phyloP scores from a whole-genome alignment of 768 basidiomycete species.

The Russula abietina region DNA sequence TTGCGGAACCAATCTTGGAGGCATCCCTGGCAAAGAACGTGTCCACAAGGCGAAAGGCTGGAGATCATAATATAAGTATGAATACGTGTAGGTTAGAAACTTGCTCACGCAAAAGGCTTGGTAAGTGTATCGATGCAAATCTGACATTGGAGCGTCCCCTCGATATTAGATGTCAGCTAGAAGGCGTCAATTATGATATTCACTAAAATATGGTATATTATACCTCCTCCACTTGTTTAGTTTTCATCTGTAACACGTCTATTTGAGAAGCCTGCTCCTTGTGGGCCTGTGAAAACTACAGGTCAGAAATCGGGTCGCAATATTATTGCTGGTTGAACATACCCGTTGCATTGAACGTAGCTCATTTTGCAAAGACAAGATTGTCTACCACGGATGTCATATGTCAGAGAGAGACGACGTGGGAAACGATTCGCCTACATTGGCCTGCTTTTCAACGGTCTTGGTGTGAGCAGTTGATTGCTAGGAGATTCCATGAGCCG shows the following conservation, averaged over 20 bases:
- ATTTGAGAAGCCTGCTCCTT: slow-evolving; percentile 44
- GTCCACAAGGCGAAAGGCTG: slow-evolving; percentile 71
- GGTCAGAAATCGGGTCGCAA: not conserved
- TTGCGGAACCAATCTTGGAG: slow-evolving; percentile 75
- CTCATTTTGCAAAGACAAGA: slow-evolving; percentile 48
- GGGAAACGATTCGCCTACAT: slow-evolving; percentile 32
- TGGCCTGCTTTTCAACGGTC: slow-evolving; percentile 46
- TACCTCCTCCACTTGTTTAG: slow-evolving; percentile 55
- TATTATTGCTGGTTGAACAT: slow-evolving; percentile 1
- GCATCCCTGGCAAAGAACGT: slow-evolving; percentile 66
- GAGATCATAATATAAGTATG: slow-evolving; percentile 17
- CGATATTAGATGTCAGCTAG: slow-evolving; percentile 51
- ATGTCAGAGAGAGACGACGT: not conserved
- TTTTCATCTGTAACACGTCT: slow-evolving; percentile 40
- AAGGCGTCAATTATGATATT: not conserved
- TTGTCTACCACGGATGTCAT: slow-evolving; percentile 34
- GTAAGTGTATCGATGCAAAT: slow-evolving; percentile 68
- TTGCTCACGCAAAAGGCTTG: slow-evolving; percentile 60
- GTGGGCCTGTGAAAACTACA: slow-evolving; percentile 32
- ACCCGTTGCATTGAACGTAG: slow-evolving; percentile 38
- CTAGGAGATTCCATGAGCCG: slow-evolving; percentile 25
- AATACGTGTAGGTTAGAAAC: not conserved
- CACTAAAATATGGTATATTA: slow-evolving; percentile 10
- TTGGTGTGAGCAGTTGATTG: slow-evolving; percentile 45
- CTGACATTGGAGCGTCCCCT: slow-evolving; percentile 61